Evolutionary conservation across 768 basidiomycete genomes (phyloP), one percentile per base, ranked within the genome.

Genomic region (Collybia nuda): DNA sequence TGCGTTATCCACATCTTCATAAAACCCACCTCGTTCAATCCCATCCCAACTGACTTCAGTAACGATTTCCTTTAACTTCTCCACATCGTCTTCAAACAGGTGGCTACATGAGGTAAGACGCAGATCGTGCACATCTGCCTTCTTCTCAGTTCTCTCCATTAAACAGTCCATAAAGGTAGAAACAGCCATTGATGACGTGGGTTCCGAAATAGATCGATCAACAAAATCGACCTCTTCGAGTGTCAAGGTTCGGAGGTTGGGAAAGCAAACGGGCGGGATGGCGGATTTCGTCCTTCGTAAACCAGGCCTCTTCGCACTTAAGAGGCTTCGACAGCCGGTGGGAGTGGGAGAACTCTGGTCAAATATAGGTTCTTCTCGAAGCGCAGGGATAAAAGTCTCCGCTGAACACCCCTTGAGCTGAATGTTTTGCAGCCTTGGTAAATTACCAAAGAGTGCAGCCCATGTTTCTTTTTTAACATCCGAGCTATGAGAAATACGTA

Each of bases 21-120:
- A 32, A 11, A 32, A 32, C 7, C 32, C 32, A 3, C 61, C 64
- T 7, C 46, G 52, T 24, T 65, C 66, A 17, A 62, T 17, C 12
- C 48, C 62, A 51, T 74, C 73, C 73, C 73, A 74, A 1, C 54
- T 49, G n/a, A 73, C 64, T 22, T 66, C 59, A 14, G 54, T 49
- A 6, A 72, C 67, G 26, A 70, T 50, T 24, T 65, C 56, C 42
- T 54, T 39, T n/a, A 72, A 44, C n/a, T 40, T 5, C 12, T 55
- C 51, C 12, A 74, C 59, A 17, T 63, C 54, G 0, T 60, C 56
- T 2, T 50, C 24, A 2, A 22, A 24, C 22, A 72, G 23, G 17
- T 50, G 48, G 11, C 19, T 56, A 54, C 72, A 75, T 5, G 62
- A 54, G 6, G 35, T n/a, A 18, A 74, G 49, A 22, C 44, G 51